A percentile compares a stretch with the other conserved stretches of the same genome.
Evolutionary conservation across 345 rosid species (phyloP).

Genomic region (Gossypium longicalyx): DNA sequence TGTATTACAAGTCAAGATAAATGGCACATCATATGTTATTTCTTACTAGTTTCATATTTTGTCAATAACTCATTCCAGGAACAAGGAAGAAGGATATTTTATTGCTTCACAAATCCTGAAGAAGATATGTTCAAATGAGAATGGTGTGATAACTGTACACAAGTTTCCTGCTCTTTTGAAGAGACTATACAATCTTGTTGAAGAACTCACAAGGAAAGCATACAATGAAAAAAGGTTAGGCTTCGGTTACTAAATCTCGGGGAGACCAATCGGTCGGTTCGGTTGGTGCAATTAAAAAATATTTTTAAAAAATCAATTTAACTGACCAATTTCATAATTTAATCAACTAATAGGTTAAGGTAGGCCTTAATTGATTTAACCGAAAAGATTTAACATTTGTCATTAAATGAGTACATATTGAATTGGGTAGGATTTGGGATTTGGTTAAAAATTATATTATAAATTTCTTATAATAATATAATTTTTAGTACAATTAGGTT

Average conservation of each 20-base stretch:
- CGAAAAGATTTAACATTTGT: no score
- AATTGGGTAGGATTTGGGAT: no score
- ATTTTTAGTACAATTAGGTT: no score
- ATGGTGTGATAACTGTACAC: conserved; percentile 48
- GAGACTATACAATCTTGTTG: conserved; percentile 61
- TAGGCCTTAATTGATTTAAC: no score
- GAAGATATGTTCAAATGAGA: conserved; percentile 48
- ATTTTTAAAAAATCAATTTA: not conserved
- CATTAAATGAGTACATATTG: no score
- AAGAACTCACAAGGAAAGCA: conserved; percentile 63
- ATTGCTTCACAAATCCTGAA: conserved; percentile 61
- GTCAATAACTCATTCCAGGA: conserved; percentile 41
- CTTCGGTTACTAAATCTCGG: not conserved
- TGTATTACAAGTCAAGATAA: not conserved
- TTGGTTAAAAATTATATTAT: no score
- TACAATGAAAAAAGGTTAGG: conserved; percentile 41
- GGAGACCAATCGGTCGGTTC: not conserved
- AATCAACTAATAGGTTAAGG: no score
- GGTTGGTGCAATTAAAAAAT: not conserved
- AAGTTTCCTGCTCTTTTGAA: conserved; percentile 54
- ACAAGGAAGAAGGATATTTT: conserved; percentile 82
- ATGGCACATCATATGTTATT: not conserved
- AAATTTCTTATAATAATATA: no score
- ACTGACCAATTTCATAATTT: not conserved
- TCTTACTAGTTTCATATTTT: not conserved